Conservation (phyloP, 148 eudicot species). For the Linanthus parryae region DNA sequence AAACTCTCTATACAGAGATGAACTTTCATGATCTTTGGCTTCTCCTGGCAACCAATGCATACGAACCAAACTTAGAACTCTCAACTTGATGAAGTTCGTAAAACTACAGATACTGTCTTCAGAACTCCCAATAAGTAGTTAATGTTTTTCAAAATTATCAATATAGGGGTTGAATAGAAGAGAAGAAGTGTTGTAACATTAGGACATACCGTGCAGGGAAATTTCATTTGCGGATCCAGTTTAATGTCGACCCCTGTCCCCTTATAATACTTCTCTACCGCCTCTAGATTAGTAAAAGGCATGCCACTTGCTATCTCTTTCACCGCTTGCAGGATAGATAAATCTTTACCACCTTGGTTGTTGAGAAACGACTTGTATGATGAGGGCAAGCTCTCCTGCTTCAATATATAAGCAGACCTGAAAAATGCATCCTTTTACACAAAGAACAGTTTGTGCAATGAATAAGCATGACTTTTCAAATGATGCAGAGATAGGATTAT, state of each 20-base stretch:
- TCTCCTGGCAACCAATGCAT: too few species aligned
- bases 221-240: constrained; percentile 87
- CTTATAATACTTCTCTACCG: constrained; percentile 61
- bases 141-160: too few species aligned
- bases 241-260: constrained; percentile 51
- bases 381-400: constrained; percentile 80
- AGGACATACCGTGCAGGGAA: constrained; percentile 82
- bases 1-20: too few species aligned
- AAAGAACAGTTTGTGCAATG: background rate
- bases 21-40: too few species aligned
- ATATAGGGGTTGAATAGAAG: constrained; percentile 4
- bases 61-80: too few species aligned
- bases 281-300: constrained; percentile 60
- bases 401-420: constrained; percentile 96
- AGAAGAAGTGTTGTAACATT: background rate
- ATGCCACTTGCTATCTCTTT: constrained; percentile 63
- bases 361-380: constrained; percentile 93
- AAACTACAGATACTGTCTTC: too few species aligned
- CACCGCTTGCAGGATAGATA: constrained; percentile 56
- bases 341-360: constrained; percentile 90
- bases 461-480: background rate
- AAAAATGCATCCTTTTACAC: constrained; percentile 12
- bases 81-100: too few species aligned
- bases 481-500: background rate
- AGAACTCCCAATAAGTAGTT: too few species aligned